Conservation (phyloP, 495 filamentous ascomycete species). For the Ramalina intermedia region DNA sequence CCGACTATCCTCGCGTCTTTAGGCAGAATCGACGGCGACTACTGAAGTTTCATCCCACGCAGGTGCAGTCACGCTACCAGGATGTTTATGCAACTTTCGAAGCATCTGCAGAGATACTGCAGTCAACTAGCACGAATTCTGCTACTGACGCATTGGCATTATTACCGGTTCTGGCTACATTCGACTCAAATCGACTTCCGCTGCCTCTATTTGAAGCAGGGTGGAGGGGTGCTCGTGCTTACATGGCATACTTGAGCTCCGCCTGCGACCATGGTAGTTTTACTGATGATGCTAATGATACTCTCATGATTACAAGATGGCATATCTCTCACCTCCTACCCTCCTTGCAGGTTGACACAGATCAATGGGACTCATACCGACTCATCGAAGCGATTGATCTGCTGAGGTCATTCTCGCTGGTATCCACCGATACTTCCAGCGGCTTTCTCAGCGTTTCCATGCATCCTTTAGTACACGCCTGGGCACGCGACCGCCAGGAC, state of each 20-base stretch:
- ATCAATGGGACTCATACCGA: not conserved
- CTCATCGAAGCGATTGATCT: constrained; percentile 10
- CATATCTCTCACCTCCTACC: too few relatives aligned
- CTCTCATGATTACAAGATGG: too few relatives aligned
- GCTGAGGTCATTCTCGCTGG: constrained; percentile 12
- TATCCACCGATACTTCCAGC: constrained; percentile 6
- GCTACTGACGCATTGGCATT: constrained; percentile 15
- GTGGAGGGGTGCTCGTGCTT: not conserved
- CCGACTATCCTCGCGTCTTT: constrained; percentile 1
- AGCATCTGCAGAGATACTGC: constrained; percentile 14
- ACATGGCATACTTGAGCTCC: too few relatives aligned
- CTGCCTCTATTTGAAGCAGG: not conserved
- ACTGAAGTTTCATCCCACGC: not conserved
- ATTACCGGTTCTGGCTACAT: constrained; percentile 16
- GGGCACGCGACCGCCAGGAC: constrained; percentile 18
- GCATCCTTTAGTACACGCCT: constrained; percentile 23
- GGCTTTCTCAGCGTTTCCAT: constrained; percentile 12
- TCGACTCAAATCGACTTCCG: not conserved
- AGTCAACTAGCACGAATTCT: not conserved
- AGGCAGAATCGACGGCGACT: not conserved
- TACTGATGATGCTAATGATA: too few relatives aligned
- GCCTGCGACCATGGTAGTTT: too few relatives aligned
- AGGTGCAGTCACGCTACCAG: constrained; percentile 2
- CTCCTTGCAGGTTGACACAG: not conserved
- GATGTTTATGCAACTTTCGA: constrained; percentile 22